phyloP scores from a whole-genome alignment of 495 filamentous ascomycete genomes.

The Neurospora tetrasperma region DNA sequence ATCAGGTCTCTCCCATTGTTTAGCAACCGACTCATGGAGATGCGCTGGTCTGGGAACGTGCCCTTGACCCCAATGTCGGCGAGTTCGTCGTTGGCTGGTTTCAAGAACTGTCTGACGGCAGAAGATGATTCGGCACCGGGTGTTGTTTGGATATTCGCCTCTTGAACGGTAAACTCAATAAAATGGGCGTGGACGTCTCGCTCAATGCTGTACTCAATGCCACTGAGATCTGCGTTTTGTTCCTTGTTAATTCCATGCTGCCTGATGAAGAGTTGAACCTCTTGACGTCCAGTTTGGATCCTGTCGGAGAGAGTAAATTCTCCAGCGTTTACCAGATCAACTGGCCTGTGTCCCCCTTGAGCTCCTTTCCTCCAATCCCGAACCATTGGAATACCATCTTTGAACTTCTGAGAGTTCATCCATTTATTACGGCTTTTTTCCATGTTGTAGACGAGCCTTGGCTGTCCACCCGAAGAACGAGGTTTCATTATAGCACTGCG shows the following conservation, averaged over 20 bases:
- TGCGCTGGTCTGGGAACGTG: conserved; percentile 10
- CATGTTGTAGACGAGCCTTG: background rate
- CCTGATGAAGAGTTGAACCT: background rate
- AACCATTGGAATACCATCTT: background rate
- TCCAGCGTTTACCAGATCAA: background rate
- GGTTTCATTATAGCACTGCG: conserved; percentile 9
- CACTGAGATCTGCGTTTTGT: too few species aligned
- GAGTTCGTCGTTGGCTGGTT: conserved; percentile 3
- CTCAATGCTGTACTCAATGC: conserved; percentile 5
- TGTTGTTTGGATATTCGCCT: background rate
- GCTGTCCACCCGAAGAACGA: background rate
- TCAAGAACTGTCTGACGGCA: background rate
- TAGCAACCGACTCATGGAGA: conserved; percentile 3
- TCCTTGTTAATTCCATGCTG: too few species aligned
- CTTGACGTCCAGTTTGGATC: background rate
- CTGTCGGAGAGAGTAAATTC: background rate
- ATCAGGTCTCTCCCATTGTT: background rate
- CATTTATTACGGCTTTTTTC: background rate
- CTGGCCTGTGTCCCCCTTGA: background rate
- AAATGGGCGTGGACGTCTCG: conserved; percentile 11
- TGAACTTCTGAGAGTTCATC: background rate
- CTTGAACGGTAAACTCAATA: conserved; percentile 3
- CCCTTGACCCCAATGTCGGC: conserved; percentile 7
- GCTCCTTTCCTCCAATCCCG: background rate
- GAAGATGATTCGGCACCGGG: background rate